These are phyloP conservation scores for Fraxinus dipetala DNA, from an alignment of 305 asterid species.

Conservation along the genomic window DNA sequence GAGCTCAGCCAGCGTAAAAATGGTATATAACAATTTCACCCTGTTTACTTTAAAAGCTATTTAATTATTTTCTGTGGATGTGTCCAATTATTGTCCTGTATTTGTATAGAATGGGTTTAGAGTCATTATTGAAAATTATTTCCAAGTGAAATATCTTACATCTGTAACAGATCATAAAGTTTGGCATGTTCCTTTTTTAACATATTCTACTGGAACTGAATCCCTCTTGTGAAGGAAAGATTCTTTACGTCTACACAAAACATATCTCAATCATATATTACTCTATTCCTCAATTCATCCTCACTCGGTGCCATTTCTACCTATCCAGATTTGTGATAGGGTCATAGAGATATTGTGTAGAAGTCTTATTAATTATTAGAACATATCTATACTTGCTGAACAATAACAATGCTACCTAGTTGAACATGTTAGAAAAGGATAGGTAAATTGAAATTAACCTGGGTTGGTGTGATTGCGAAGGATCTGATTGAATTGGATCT, in stretches of 20 bases:
- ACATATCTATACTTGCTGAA: neutral
- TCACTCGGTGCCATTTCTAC: neutral
- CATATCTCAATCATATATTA: neutral
- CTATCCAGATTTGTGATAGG: neutral
- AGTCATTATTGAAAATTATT: neutral
- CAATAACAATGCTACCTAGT: neutral
- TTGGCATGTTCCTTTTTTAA: neutral
- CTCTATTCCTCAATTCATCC: neutral
- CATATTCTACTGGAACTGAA: neutral
- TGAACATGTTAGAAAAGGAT: neutral
- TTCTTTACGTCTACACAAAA: neutral
- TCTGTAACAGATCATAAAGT: neutral
- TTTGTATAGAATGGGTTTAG: neutral
- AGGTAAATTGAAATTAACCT: neutral
- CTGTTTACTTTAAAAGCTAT: neutral
- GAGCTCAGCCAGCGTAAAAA: slow-evolving; percentile 64
- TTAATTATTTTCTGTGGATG: neutral
- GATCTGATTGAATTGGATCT: neutral
- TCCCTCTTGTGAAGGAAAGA: neutral
- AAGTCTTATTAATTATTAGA: neutral
- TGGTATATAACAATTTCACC: slow-evolving; percentile 43
- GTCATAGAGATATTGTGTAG: neutral
- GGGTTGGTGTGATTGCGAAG: neutral
- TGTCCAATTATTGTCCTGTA: slow-evolving; percentile 5
- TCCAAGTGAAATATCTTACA: neutral